phyloP scores from a whole-genome alignment of 2,329 filamentous ascomycete species.

The Corynespora cassiicola region DNA sequence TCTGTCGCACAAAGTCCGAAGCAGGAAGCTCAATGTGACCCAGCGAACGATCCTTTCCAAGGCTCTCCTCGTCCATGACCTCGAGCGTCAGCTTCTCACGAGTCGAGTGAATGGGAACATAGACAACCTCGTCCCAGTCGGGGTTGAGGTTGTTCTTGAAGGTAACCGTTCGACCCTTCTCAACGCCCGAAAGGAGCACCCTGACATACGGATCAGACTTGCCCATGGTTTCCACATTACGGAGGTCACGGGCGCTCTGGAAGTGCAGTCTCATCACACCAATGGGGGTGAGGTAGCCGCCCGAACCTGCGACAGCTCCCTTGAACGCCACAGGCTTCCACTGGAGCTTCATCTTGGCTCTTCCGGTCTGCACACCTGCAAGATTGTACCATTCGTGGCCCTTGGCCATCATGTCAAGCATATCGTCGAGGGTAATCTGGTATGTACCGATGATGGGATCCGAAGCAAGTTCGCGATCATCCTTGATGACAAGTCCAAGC shows the following conservation, averaged over 20 bases:
- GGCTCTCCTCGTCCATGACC: conserved; percentile 94
- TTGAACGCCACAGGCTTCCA: conserved; percentile 95
- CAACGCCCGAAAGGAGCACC: conserved; percentile 85
- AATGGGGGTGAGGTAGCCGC: conserved; percentile 90
- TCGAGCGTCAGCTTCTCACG: conserved; percentile 87
- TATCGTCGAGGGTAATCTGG: conserved; percentile 93
- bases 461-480: conserved; percentile 83
- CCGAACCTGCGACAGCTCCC: conserved; percentile 76
- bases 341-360: conserved; percentile 87
- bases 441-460: conserved; percentile 91
- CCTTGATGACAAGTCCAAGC: conserved; percentile 91
- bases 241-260: conserved; percentile 78
- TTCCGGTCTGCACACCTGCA: conserved; percentile 78
- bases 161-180: conserved; percentile 91
- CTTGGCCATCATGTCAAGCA: conserved; percentile 88
- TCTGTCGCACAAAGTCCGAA: conserved; percentile 79
- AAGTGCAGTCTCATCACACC: conserved; percentile 96
- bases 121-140: conserved; percentile 94
- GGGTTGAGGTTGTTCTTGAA: conserved; percentile 96
- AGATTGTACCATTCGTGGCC: conserved; percentile 97
- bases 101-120: conserved; percentile 84
- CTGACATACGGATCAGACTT: conserved; percentile 96
- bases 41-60: conserved; percentile 88
- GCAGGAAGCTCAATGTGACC: conserved; percentile 80
- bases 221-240: conserved; percentile 92